Conservation (phyloP, 768 basidiomycete species). For the Leccinellum albellum region DNA sequence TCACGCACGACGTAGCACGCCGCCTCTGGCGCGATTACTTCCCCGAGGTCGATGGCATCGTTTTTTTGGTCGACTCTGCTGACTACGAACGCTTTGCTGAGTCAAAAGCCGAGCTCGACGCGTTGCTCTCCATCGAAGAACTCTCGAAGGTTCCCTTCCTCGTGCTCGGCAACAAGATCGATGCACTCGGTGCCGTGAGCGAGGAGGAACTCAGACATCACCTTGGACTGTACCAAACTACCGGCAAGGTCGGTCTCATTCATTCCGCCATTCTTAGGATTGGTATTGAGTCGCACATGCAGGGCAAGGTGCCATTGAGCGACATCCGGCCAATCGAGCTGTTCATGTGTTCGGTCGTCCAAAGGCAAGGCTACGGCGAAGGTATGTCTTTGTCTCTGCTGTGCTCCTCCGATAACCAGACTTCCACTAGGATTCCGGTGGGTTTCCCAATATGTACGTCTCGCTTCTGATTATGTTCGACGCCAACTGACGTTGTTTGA, state of each 20-base stretch:
- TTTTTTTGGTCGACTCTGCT: slow-evolving; percentile 96
- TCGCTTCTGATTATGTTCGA: neutral
- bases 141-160: slow-evolving; percentile 97
- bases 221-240: slow-evolving; percentile 97
- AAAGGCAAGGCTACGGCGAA: slow-evolving; percentile 97
- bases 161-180: slow-evolving; percentile 98
- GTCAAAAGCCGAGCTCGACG: slow-evolving; percentile 96
- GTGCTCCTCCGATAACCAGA: slow-evolving; percentile 4
- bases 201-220: slow-evolving; percentile 97
- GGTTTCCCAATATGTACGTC: slow-evolving; percentile 92
- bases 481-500: slow-evolving; percentile 6
- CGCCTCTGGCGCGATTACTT: slow-evolving; percentile 99
- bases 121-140: slow-evolving; percentile 92
- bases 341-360: slow-evolving; percentile 99
- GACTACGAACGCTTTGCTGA: slow-evolving; percentile 96
- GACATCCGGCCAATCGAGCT: slow-evolving; percentile 98
- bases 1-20: slow-evolving; percentile 54
- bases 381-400: slow-evolving; percentile 41
- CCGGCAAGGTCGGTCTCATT: slow-evolving; percentile 75
- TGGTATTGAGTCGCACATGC: slow-evolving; percentile 7
- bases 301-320: slow-evolving; percentile 96
- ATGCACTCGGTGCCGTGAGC: slow-evolving; percentile 94
- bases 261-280: neutral
- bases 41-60: slow-evolving; percentile 98
- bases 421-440: slow-evolving; percentile 74